These are phyloP conservation scores for Helicosporidium sp. DNA, from an alignment of 139 green algal species.

Conservation along the genomic window DNA sequence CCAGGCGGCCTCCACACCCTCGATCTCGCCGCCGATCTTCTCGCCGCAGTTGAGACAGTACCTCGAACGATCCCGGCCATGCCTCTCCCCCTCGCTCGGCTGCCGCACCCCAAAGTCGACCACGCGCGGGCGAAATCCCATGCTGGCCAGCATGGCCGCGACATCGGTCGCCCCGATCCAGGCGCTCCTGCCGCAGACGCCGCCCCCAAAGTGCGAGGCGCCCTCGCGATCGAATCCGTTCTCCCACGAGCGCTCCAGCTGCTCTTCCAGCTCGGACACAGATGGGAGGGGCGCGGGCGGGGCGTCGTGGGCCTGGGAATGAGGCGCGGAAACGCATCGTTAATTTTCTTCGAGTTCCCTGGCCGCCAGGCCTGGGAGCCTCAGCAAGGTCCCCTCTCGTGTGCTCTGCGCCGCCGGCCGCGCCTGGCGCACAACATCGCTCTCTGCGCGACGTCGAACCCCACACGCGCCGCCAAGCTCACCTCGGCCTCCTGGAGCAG, in stretches of 20 bases:
- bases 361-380: background rate
- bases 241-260: constrained; percentile 27
- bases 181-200: constrained; percentile 26
- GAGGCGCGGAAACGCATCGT: too few relatives aligned
- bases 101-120: constrained; percentile 46
- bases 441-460: background rate
- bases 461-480: background rate
- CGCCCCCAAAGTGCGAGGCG: constrained; percentile 24
- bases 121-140: constrained; percentile 36
- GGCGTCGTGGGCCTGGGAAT: constrained; percentile 20
- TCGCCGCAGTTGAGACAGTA: too few relatives aligned
- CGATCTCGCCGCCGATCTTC: too few relatives aligned
- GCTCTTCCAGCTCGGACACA: constrained; percentile 31
- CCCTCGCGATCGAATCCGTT: constrained; percentile 32
- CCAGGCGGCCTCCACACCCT: too few relatives aligned
- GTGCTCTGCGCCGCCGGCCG: background rate
- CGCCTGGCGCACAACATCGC: background rate
- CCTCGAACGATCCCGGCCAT: background rate
- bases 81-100: too few relatives aligned
- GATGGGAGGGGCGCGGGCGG: constrained; percentile 29
- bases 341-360: constrained; percentile 1
- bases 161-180: constrained; percentile 67
- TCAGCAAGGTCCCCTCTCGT: background rate
- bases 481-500: constrained; percentile 7
- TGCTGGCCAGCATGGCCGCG: constrained; percentile 39